Evolutionary conservation across 352 stramenopile genomes (phyloP).

Genomic region (Pythium aphanidermatum): DNA sequence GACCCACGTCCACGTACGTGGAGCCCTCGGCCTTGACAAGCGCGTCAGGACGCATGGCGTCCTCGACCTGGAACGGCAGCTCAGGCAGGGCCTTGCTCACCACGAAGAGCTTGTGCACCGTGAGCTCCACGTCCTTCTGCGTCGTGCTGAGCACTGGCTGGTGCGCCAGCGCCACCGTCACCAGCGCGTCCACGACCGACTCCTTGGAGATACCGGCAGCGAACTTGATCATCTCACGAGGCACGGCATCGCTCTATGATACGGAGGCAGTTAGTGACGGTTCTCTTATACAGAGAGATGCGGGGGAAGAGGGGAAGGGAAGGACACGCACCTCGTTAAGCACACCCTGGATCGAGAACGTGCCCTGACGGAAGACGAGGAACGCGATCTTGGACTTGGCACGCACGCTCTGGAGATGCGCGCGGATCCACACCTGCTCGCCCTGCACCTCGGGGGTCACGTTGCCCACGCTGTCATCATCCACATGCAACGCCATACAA

Average conservation of each 20-base stretch:
- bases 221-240: conserved; percentile 98
- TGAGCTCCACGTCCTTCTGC: conserved; percentile 94
- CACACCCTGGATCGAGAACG: conserved; percentile 95
- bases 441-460: conserved; percentile 77
- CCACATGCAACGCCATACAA: no score
- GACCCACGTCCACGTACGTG: conserved; percentile 80
- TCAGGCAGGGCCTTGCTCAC: conserved; percentile 91
- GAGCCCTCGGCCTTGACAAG: conserved; percentile 78
- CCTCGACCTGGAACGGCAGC: conserved; percentile 94
- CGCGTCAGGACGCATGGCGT: conserved; percentile 88
- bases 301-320: no score
- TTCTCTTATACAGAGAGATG: conserved; percentile 33
- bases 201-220: conserved; percentile 91
- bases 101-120: conserved; percentile 92
- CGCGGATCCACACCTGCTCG: conserved; percentile 93
- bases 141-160: conserved; percentile 92
- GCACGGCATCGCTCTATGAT: conserved; percentile 67
- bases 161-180: conserved; percentile 84
- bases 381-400: conserved; percentile 94
- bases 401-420: conserved; percentile 93
- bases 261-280: conserved; percentile 34
- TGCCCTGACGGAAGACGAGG: conserved; percentile 94
- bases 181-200: conserved; percentile 95
- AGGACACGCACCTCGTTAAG: conserved; percentile 44
- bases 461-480: conserved; percentile 49